A percentile compares a stretch with the other conserved stretches of the same genome.
phyloP scores from a whole-genome alignment of 148 eudicot genomes.

The Vaccinium vitisidaea region DNA sequence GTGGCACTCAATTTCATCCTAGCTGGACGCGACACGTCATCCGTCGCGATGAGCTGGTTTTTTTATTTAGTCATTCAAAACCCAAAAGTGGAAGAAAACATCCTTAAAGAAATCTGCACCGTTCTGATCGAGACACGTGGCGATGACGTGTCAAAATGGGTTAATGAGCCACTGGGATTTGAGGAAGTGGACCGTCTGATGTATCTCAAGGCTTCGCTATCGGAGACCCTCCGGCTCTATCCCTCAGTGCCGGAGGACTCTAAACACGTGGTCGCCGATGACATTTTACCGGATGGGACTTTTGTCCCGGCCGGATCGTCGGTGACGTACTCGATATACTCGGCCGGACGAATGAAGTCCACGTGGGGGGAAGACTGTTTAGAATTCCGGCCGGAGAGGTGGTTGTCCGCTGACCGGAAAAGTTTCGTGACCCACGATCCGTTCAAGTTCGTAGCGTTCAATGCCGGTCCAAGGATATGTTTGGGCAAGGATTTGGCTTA shows the following conservation, averaged over 20 bases:
- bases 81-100: conserved; percentile 58
- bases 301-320: conserved; percentile 87
- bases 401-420: conserved; percentile 53
- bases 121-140: conserved; percentile 82
- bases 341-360: conserved; percentile 76
- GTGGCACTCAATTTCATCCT: conserved; percentile 93
- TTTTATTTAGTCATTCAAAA: conserved; percentile 73
- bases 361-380: conserved; percentile 86
- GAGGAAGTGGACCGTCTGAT: conserved; percentile 77
- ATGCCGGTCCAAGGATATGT: conserved; percentile 85
- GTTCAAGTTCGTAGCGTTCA: conserved; percentile 78
- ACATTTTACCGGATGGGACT: conserved; percentile 81
- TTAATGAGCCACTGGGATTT: conserved; percentile 56
- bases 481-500: conserved; percentile 86
- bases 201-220: conserved; percentile 78
- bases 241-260: conserved; percentile 98
- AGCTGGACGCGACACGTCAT: conserved; percentile 96
- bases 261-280: conserved; percentile 77
- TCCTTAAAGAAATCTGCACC: conserved; percentile 51
- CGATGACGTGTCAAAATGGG: conserved; percentile 50
- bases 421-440: conserved; percentile 55
- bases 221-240: conserved; percentile 79
- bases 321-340: conserved; percentile 82
- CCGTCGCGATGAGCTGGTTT: conserved; percentile 92
- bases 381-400: conserved; percentile 80